Evolutionary conservation across 805 yeast genomes (phyloP), one percentile per base, ranked within the genome.

Genomic region (Ogataea paraovalis): DNA sequence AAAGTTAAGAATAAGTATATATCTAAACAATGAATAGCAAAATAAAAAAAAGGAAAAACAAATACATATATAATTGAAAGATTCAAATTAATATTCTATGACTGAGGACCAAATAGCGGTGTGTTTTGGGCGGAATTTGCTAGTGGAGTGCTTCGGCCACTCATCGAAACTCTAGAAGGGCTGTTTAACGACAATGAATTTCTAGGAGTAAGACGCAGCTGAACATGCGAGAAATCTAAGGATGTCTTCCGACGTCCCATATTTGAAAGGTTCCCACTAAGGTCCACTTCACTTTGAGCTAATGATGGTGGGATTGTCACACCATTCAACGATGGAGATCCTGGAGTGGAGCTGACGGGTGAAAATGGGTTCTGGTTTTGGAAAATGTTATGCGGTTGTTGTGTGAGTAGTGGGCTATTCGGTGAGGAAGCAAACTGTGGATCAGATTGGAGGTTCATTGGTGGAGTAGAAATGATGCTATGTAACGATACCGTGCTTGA

Each of bases 381-480:
- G 37, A 54, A 52, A 5, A 52, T 14, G 12, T 40, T 23, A 3
- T 7, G 43, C 1, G 44, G 22, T 12, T 45, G 39, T 19, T 41
- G 52, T 4, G 48, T 20, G 14, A 44, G 16, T 8, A 43, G 28
- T 16, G 54, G 54, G 22, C 49, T 45, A 10, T 18, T 20, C 10
- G 53, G 44, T 2, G 25, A 14, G 8, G 54, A n/a, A n/a, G 49
- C 22, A 8, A 49, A 41, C 12, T 20, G 19, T 34, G 47, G 36
- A 19, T 39, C 23, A 12, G n/a, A 13, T 20, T 19, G 72, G 69
- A 5, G 72, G 66, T 44, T 62, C 59, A 34, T 39, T 3, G 68
- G 66, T 3, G 68, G 57, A 33, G 48, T 25, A 6, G 44, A 39
- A 18, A 30, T 7, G 52, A 16, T 56, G 32, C 39, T 57, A 50